Evolutionary conservation across 2,329 filamentous ascomycete genomes (phyloP), one percentile per base, ranked within the genome.

Genomic region (Diaporthe nobilis): DNA sequence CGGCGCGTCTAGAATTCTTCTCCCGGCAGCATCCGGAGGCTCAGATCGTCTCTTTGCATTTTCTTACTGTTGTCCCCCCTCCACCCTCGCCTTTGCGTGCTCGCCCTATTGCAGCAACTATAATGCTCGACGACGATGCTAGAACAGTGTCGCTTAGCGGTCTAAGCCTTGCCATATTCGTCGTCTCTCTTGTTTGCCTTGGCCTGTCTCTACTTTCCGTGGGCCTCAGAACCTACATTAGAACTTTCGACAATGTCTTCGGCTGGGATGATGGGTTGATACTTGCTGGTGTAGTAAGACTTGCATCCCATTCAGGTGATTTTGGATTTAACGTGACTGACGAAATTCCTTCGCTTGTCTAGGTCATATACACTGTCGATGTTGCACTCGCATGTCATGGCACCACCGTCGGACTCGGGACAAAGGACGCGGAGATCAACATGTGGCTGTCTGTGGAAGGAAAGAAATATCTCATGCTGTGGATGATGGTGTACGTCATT

Each of bases 401-500:
- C 44, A 55, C 68, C 31, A 72, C 58, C 6, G 79, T 77, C 12
- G 79, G 79, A 34, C 76, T 80, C n/a, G 78, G 79, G n/a, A 67
- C 73, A 39, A 61, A 31, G 15, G 74, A 79, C 34, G 51, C n/a
- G 20, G 51, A 77, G 8, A 34, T 80, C 2, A 80, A 78, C 44
- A 28, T 39, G 5, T 75, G 71, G 44, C 61, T 79, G 51, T 37
- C 25, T 10, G 57, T 77, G 9, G 42, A 79, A 57, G 73, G 70
- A 15, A 74, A 58, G 20, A 80, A 79, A 49, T 80, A 79, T 55
- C 75, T 78, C 15, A 77, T 79, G 74, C 20, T 79, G 5, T 79
- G 78, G 78, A 78, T 80, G 78, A 60, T 79, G 74, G 15, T 80
- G 12, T 80, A 80, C 39, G 72, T 79, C 13, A 3, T 77, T n/a